Conservation (phyloP, 306 rosid species). For the Quercus agrifolia region DNA sequence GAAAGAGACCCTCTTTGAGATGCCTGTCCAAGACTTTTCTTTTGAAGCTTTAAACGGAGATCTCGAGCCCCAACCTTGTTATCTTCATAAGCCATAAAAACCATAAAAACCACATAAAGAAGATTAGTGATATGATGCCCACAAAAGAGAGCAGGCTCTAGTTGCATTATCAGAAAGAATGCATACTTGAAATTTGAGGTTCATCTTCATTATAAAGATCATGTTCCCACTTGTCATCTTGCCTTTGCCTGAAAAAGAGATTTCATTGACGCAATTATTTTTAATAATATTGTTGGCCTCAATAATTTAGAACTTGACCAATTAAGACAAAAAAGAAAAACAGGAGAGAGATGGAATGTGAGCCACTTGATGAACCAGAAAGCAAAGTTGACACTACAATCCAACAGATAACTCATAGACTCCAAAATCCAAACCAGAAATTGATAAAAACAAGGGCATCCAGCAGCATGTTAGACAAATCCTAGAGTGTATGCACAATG, state of each 20-base stretch:
- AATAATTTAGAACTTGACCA: not conserved
- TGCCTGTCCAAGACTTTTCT: conserved; percentile 65
- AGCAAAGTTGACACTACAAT: not conserved
- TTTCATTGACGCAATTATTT: conserved; percentile 2
- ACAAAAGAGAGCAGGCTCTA: conserved; percentile 38
- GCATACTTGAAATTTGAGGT: conserved; percentile 69
- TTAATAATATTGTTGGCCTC: not conserved
- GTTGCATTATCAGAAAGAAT: conserved; percentile 33
- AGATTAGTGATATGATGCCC: conserved; percentile 32
- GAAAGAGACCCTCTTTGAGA: conserved; percentile 61
- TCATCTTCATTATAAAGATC: conserved; percentile 71
- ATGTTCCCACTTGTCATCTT: conserved; percentile 99
- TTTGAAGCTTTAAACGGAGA: conserved; percentile 95
- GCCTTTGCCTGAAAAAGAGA: conserved; percentile 67
- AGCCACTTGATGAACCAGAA: conserved; percentile 17
- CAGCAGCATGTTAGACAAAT: not conserved
- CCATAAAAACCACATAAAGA: conserved; percentile 47
- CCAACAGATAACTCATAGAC: not conserved
- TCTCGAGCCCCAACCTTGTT: conserved; percentile 66
- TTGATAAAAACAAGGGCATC: not conserved
- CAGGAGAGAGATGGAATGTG: conserved; percentile 5
- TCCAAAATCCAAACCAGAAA: not conserved
- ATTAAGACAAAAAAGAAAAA: not conserved
- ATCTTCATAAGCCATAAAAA: conserved; percentile 67
- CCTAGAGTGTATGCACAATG: not conserved